Conservation (phyloP, 805 yeast species). For the Kluyveromyces lactis region DNA sequence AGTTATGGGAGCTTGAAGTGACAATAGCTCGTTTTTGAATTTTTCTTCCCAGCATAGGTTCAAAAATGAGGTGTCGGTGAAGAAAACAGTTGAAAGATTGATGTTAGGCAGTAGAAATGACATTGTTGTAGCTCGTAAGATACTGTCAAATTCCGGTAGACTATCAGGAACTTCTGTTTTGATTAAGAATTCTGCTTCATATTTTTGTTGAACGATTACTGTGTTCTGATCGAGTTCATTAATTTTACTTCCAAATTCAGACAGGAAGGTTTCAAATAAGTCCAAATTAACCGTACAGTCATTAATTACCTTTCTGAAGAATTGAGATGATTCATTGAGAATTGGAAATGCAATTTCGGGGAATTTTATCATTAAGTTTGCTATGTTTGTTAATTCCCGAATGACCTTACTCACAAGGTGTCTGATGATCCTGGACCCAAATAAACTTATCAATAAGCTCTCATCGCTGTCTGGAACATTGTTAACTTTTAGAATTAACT, state of each 20-base stretch:
- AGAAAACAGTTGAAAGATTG: conserved; percentile 24
- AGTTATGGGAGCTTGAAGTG: conserved; percentile 29
- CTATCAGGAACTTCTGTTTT: conserved; percentile 55
- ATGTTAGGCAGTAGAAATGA: conserved; percentile 23
- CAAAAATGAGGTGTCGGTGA: conserved; percentile 25
- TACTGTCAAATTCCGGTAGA: conserved; percentile 23
- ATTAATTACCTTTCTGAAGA: conserved; percentile 22
- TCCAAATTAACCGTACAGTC: conserved; percentile 48
- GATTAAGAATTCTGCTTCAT: conserved; percentile 36
- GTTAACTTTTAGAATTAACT: conserved; percentile 42
- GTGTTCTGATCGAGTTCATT: conserved; percentile 23
- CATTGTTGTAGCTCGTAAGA: conserved; percentile 21
- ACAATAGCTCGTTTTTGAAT: conserved; percentile 25
- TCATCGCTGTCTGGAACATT: conserved; percentile 17
- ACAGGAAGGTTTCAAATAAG: conserved; percentile 50
- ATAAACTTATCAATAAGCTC: conserved; percentile 47
- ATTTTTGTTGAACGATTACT: conserved; percentile 5
- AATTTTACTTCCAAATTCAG: conserved; percentile 41
- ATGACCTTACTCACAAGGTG: conserved; percentile 58
- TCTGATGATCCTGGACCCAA: conserved; percentile 64
- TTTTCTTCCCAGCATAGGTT: conserved; percentile 26
- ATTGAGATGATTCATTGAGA: conserved; percentile 27
- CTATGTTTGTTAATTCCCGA: conserved; percentile 54
- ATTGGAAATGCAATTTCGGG: conserved; percentile 42
- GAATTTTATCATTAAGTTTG: conserved; percentile 46